phyloP scores from a whole-genome alignment of 495 filamentous ascomycete species.

The Hyaloscypha hepaticicola region DNA sequence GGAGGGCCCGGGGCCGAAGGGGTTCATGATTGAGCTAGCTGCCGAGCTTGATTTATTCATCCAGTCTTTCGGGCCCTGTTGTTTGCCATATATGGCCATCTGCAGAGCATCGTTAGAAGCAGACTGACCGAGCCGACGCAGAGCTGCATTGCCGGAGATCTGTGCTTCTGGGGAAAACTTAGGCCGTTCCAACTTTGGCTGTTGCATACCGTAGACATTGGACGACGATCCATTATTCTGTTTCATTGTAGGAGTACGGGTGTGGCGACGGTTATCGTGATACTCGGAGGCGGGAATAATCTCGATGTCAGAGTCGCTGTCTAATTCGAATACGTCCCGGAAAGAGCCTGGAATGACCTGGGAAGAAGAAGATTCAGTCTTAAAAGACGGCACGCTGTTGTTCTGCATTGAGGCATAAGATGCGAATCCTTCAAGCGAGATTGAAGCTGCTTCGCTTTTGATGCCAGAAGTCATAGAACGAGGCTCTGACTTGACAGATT shows the following conservation, averaged over 20 bases:
- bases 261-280: constrained; percentile 26
- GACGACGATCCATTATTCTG: background rate
- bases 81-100: constrained; percentile 11
- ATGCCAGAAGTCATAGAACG: constrained; percentile 5
- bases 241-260: background rate
- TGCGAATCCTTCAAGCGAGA: background rate
- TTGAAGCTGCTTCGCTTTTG: background rate
- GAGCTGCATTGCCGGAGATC: background rate
- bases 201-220: background rate
- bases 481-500: constrained; percentile 9
- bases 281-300: constrained; percentile 27
- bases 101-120: constrained; percentile 11
- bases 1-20: background rate
- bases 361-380: constrained; percentile 10
- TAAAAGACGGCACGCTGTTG: background rate
- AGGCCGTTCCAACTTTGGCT: background rate
- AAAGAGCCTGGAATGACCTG: constrained; percentile 18
- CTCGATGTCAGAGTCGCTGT: constrained; percentile 32
- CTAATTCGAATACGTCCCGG: constrained; percentile 1
- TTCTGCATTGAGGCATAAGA: constrained; percentile 1
- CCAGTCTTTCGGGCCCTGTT: background rate
- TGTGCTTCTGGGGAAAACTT: constrained; percentile 9
- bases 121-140: background rate
- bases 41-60: background rate
- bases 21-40: background rate